Conservation (phyloP, 257 asterid species). For the Hygrophila difformis region DNA sequence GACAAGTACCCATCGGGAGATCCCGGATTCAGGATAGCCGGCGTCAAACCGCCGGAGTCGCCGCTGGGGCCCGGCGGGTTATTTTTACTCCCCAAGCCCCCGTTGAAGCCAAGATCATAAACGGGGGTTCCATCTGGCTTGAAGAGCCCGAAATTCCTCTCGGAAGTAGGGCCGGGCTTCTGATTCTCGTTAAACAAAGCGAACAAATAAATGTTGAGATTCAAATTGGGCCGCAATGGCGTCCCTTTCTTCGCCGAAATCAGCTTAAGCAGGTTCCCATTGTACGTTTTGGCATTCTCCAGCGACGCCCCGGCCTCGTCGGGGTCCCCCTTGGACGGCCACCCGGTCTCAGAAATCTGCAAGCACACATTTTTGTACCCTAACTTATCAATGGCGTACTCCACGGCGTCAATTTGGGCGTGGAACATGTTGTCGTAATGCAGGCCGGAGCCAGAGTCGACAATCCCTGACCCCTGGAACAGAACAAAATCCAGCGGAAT, state of each 20-base stretch:
- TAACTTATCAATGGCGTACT: constrained; percentile 48
- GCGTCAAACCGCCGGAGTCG: constrained; percentile 11
- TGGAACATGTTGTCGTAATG: constrained; percentile 74
- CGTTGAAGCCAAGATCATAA: constrained; percentile 49
- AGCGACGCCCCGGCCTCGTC: constrained; percentile 76
- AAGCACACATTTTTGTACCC: constrained; percentile 54
- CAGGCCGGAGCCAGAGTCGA: constrained; percentile 43
- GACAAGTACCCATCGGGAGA: constrained; percentile 43
- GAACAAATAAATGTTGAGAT: constrained; percentile 51
- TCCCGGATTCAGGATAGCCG: constrained; percentile 14
- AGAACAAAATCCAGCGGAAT: constrained; percentile 48
- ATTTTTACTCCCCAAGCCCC: constrained; percentile 11
- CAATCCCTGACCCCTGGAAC: constrained; percentile 43
- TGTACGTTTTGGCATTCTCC: constrained; percentile 66
- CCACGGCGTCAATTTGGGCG: constrained; percentile 81
- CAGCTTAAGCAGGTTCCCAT: constrained; percentile 54
- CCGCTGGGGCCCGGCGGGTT: constrained; percentile 15
- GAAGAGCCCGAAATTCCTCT: constrained; percentile 79
- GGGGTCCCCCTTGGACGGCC: constrained; percentile 88
- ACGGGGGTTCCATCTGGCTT: constrained; percentile 76
- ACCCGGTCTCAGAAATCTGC: constrained; percentile 87
- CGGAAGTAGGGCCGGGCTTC: constrained; percentile 87
- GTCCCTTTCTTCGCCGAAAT: constrained; percentile 54
- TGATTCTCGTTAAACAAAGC: constrained; percentile 78
- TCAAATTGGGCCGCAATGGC: constrained; percentile 60